Percentiles rank a stretch among this genome's conserved stretches.
phyloP scores from a whole-genome alignment of 441 rosid species.

The Corymbia citriodora region DNA sequence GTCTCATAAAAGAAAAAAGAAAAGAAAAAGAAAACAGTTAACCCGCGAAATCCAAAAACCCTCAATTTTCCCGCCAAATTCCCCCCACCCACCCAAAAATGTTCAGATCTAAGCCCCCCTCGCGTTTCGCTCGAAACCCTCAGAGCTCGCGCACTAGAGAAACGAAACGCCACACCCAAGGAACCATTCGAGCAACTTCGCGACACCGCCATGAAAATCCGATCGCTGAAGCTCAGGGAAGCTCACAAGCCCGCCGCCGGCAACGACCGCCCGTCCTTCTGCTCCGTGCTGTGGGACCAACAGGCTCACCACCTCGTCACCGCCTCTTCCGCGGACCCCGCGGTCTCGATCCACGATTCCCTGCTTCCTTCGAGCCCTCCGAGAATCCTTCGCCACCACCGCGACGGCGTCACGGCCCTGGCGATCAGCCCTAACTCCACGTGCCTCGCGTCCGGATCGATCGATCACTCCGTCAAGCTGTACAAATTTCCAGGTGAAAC shows the following conservation, averaged over 20 bases:
- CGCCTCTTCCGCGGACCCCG: slow-evolving; percentile 72
- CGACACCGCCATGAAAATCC: slow-evolving; percentile 55
- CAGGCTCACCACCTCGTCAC: slow-evolving; percentile 72
- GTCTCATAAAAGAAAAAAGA: too few species aligned
- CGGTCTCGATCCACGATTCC: slow-evolving; percentile 70
- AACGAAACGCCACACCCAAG: neutral
- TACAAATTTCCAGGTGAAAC: slow-evolving; percentile 78
- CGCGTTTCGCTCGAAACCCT: neutral
- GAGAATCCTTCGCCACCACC: slow-evolving; percentile 80
- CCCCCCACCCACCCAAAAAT: neutral
- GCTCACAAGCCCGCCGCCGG: slow-evolving; percentile 47
- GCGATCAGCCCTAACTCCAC: slow-evolving; percentile 85
- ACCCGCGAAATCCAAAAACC: slow-evolving; percentile 29
- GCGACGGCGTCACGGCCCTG: slow-evolving; percentile 83
- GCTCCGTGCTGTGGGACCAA: slow-evolving; percentile 88
- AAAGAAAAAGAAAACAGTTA: neutral
- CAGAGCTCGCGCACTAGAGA: neutral
- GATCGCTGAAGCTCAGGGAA: slow-evolving; percentile 75
- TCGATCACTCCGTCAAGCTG: slow-evolving; percentile 94
- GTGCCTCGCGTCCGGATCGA: slow-evolving; percentile 90
- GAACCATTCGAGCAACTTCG: neutral
- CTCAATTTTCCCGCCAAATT: slow-evolving; percentile 19
- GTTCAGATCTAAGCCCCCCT: neutral
- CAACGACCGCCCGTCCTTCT: slow-evolving; percentile 44
- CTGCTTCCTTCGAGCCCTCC: slow-evolving; percentile 55